These are phyloP conservation scores for Triangularia verruculosa DNA, from an alignment of 2,329 filamentous ascomycete genomes.

Conservation along the genomic window DNA sequence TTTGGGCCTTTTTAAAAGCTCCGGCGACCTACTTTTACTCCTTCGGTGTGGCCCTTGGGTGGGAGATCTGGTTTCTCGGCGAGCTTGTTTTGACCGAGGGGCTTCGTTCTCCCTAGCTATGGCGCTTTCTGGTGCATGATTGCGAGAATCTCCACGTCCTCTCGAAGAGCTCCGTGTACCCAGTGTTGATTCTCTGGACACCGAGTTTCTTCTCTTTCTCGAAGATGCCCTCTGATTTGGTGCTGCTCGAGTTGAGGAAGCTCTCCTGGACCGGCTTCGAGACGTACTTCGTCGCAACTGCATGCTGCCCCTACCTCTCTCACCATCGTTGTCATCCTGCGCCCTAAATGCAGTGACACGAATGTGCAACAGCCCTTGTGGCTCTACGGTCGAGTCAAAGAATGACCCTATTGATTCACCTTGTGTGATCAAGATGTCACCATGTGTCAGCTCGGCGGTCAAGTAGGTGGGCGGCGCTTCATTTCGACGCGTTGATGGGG, in stretches of 20 bases:
- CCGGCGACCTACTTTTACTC: not conserved
- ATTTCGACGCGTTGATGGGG: not conserved
- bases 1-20: not conserved
- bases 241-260: not conserved
- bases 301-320: not conserved
- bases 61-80: not conserved
- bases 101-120: not conserved
- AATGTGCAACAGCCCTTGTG: slow-evolving; percentile 1
- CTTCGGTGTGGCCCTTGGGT: not conserved
- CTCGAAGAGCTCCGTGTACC: not conserved
- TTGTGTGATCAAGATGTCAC: not conserved
- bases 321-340: not conserved
- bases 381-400: not conserved
- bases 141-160: not conserved
- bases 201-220: not conserved
- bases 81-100: not conserved
- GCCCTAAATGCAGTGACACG: not conserved
- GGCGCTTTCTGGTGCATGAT: not conserved
- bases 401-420: not conserved
- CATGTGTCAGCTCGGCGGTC: not conserved
- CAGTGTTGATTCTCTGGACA: not conserved
- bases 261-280: not conserved
- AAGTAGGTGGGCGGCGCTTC: not conserved
- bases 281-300: not conserved
- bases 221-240: not conserved